A percentile compares a stretch with the other conserved stretches of the same genome.
Evolutionary conservation across 805 yeast genomes (phyloP).

Genomic region (Kuraishia ogatae): DNA sequence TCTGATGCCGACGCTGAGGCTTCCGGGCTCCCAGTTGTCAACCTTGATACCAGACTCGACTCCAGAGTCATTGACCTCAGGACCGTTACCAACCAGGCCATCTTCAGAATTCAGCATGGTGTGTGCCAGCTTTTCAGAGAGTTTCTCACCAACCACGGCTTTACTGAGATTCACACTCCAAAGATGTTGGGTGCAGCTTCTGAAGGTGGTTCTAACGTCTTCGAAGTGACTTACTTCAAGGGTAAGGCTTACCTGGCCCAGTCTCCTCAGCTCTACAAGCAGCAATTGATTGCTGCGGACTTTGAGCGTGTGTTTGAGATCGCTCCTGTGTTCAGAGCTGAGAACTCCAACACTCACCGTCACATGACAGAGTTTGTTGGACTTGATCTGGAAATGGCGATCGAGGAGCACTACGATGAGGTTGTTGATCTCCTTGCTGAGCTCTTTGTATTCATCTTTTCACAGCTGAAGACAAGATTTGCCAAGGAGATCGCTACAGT

Average conservation of each 20-base stretch:
- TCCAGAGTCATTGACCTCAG: slow-evolving; percentile 93
- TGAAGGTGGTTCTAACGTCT: slow-evolving; percentile 97
- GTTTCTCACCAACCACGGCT: slow-evolving; percentile 56
- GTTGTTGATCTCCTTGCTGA: slow-evolving; percentile 48
- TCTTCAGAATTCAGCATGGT: slow-evolving; percentile 88
- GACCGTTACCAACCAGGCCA: slow-evolving; percentile 96
- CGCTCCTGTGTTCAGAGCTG: slow-evolving; percentile 98
- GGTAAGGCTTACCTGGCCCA: slow-evolving; percentile 92
- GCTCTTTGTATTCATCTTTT: slow-evolving; percentile 81
- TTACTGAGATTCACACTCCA: slow-evolving; percentile 94
- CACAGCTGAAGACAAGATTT: slow-evolving; percentile 72
- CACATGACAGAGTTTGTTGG: slow-evolving; percentile 99
- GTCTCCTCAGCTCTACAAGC: slow-evolving; percentile 97
- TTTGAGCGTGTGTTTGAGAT: slow-evolving; percentile 94
- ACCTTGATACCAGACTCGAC: slow-evolving; percentile 93
- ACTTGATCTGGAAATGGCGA: slow-evolving; percentile 94
- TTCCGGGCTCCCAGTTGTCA: slow-evolving; percentile 85
- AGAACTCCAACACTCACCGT: slow-evolving; percentile 97
- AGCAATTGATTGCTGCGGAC: slow-evolving; percentile 96
- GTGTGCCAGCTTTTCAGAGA: slow-evolving; percentile 86
- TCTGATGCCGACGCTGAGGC: slow-evolving; percentile 92
- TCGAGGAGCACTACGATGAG: slow-evolving; percentile 97
- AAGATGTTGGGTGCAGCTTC: slow-evolving; percentile 91
- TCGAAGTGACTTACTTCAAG: slow-evolving; percentile 89
- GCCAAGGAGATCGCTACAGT: slow-evolving; percentile 81